Conservation (phyloP, 352 stramenopile species). For the Globisporangium carolinianum region DNA sequence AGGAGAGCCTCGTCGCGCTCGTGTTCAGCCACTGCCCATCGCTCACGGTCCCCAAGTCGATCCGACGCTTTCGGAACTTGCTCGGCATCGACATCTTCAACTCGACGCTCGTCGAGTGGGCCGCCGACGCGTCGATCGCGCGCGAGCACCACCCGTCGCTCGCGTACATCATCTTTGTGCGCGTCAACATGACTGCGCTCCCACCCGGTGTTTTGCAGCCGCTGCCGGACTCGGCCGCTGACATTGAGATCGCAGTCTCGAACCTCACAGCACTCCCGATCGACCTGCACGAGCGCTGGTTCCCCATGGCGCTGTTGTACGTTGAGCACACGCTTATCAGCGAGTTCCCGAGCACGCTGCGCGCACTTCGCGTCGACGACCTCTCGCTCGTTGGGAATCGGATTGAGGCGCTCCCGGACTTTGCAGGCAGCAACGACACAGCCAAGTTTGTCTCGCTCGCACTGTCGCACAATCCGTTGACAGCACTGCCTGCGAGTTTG, state of each 20-base stretch:
- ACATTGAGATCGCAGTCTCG: slow-evolving; percentile 23
- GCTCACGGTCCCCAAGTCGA: slow-evolving; percentile 22
- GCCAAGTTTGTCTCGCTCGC: slow-evolving; percentile 18
- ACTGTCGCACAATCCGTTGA: slow-evolving; percentile 20
- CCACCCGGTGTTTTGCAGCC: slow-evolving; percentile 27
- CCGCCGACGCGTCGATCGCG: slow-evolving; percentile 22
- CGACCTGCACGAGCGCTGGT: slow-evolving; percentile 19
- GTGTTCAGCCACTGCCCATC: slow-evolving; percentile 40
- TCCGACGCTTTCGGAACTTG: slow-evolving; percentile 29
- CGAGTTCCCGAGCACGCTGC: slow-evolving; percentile 3
- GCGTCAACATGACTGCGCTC: slow-evolving; percentile 38
- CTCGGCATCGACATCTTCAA: slow-evolving; percentile 53
- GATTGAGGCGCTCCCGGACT: slow-evolving; percentile 19
- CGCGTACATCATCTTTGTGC: slow-evolving; percentile 36
- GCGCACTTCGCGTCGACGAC: slow-evolving; percentile 16
- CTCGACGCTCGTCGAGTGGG: slow-evolving; percentile 34
- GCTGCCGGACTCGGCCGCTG: slow-evolving; percentile 25
- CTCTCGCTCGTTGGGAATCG: slow-evolving; percentile 28
- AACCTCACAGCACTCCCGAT: slow-evolving; percentile 18
- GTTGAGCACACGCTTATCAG: slow-evolving; percentile 14
- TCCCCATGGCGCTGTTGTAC: slow-evolving; percentile 16
- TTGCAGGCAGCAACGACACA: slow-evolving; percentile 1
- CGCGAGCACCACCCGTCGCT: slow-evolving; percentile 21
- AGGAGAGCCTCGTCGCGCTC: slow-evolving; percentile 19
- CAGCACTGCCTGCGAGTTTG: slow-evolving; percentile 15